Evolutionary conservation across 495 filamentous ascomycete genomes (phyloP).

Genomic region (Penicillium atrosanguineum): DNA sequence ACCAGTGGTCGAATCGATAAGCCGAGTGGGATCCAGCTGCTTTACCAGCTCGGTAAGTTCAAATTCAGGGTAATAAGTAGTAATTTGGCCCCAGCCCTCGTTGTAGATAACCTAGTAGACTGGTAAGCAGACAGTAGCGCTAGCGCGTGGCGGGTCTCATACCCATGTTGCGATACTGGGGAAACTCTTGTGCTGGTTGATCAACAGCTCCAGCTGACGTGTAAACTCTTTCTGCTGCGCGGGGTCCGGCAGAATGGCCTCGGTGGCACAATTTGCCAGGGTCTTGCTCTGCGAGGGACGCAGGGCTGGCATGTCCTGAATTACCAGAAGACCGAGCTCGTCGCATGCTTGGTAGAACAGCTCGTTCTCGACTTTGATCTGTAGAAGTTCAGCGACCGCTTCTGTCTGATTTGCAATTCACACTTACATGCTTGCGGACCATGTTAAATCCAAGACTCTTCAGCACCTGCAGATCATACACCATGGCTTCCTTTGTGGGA

Average conservation of each 20-base stretch:
- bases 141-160: background rate
- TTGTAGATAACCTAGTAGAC: slow-evolving; percentile 61
- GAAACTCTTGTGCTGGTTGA: slow-evolving; percentile 61
- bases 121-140: background rate
- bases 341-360: slow-evolving; percentile 67
- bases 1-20: slow-evolving; percentile 58
- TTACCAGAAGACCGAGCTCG: slow-evolving; percentile 58
- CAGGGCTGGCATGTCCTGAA: slow-evolving; percentile 68
- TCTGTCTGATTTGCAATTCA: background rate
- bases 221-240: slow-evolving; percentile 58
- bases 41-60: slow-evolving; percentile 51
- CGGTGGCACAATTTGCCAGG: slow-evolving; percentile 2
- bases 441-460: slow-evolving; percentile 65
- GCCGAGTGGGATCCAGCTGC: slow-evolving; percentile 57
- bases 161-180: slow-evolving; percentile 57
- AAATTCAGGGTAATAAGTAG: slow-evolving; percentile 50
- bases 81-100: slow-evolving; percentile 66
- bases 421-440: slow-evolving; percentile 63
- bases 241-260: slow-evolving; percentile 38
- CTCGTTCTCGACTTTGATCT: slow-evolving; percentile 68
- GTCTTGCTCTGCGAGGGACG: slow-evolving; percentile 27
- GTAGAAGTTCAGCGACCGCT: background rate
- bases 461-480: slow-evolving; percentile 58
- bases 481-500: slow-evolving; percentile 62
- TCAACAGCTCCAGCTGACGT: slow-evolving; percentile 58